Percentiles rank a stretch among this genome's conserved stretches.
Conservation (phyloP, 2,329 filamentous ascomycete species). For the Venturia aucupariae region DNA sequence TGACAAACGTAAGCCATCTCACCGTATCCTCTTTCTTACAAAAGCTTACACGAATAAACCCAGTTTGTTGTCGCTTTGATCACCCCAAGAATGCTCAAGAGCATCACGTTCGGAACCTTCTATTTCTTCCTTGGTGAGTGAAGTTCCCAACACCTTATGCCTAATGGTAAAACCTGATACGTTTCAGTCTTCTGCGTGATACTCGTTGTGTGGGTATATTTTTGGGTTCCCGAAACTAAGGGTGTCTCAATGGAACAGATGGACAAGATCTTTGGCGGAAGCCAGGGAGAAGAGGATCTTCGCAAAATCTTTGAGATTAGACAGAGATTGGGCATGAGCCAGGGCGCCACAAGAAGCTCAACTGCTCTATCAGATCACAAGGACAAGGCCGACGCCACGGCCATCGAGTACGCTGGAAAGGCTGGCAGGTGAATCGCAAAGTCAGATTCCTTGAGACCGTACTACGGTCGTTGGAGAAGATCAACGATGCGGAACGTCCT, state of each 20-base stretch:
- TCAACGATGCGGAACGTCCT: not conserved
- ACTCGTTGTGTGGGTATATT: slow-evolving; percentile 23
- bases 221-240: slow-evolving; percentile 24
- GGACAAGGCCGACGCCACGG: not conserved
- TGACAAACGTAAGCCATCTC: slow-evolving; percentile 16
- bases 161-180: not conserved
- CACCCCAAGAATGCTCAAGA: slow-evolving; percentile 26
- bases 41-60: not conserved
- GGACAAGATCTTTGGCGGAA: slow-evolving; percentile 23
- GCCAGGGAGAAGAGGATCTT: slow-evolving; percentile 22
- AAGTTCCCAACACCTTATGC: not conserved
- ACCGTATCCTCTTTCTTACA: not conserved
- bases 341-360: not conserved
- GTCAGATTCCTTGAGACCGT: not conserved
- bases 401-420: not conserved
- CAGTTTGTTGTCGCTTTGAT: slow-evolving; percentile 31
- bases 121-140: slow-evolving; percentile 27
- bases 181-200: slow-evolving; percentile 20
- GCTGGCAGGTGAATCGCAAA: not conserved
- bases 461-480: not conserved
- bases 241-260: slow-evolving; percentile 24
- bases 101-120: slow-evolving; percentile 28
- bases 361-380: not conserved
- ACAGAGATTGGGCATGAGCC: not conserved
- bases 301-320: not conserved